Conservation (phyloP, 495 filamentous ascomycete species). For the Penicillium turbatum region DNA sequence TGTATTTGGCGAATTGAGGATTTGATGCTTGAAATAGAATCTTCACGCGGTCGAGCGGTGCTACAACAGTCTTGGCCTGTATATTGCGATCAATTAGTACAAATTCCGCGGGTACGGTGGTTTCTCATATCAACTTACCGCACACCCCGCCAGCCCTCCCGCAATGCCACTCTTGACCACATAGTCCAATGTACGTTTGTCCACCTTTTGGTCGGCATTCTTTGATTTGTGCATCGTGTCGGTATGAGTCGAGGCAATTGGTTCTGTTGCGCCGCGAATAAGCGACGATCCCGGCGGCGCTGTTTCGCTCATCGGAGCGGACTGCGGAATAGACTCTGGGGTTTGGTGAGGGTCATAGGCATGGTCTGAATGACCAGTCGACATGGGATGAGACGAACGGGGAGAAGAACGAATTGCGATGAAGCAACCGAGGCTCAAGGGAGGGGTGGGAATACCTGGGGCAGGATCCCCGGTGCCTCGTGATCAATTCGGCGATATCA, state of each 20-base stretch:
- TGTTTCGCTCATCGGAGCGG: slow-evolving; percentile 35
- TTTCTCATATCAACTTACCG: slow-evolving; percentile 49
- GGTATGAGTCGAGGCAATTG: slow-evolving; percentile 3
- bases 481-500: slow-evolving; percentile 29
- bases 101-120: background rate
- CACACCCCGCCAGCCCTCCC: slow-evolving; percentile 83
- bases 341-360: slow-evolving; percentile 16
- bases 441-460: slow-evolving; percentile 17
- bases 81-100: slow-evolving; percentile 1
- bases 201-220: slow-evolving; percentile 30
- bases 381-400: slow-evolving; percentile 24
- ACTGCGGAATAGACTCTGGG: slow-evolving; percentile 20
- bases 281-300: slow-evolving; percentile 27
- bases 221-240: slow-evolving; percentile 12
- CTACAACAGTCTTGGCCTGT: slow-evolving; percentile 95
- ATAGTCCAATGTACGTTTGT: slow-evolving; percentile 80
- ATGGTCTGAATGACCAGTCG: slow-evolving; percentile 31
- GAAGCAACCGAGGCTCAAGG: slow-evolving; percentile 18
- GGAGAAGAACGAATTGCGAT: slow-evolving; percentile 7
- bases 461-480: slow-evolving; percentile 20
- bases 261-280: slow-evolving; percentile 17
- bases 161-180: slow-evolving; percentile 74
- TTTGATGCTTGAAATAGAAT: slow-evolving; percentile 97
- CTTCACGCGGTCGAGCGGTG: slow-evolving; percentile 94
- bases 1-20: slow-evolving; percentile 89